A percentile compares a stretch with the other conserved stretches of the same genome.
These are phyloP conservation scores for Bigelowiella natans DNA, from an alignment of 78 protist genomes.

Conservation along the genomic window DNA sequence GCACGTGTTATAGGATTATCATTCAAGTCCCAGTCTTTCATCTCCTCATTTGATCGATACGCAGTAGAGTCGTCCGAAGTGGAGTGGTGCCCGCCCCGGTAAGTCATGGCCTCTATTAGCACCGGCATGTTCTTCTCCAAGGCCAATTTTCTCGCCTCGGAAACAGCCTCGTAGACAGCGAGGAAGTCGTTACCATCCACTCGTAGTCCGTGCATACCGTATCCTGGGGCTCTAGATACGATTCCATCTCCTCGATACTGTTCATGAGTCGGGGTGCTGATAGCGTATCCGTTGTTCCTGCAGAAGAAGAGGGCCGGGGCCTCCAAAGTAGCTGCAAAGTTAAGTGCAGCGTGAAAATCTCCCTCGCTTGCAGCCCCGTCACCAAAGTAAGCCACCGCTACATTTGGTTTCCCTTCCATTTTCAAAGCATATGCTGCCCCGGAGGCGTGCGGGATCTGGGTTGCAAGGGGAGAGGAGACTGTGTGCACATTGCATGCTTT, in stretches of 20 bases:
- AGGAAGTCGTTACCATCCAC: conserved; percentile 90
- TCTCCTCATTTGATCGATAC: conserved; percentile 65
- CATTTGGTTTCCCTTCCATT: conserved; percentile 32
- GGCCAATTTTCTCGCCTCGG: conserved; percentile 56
- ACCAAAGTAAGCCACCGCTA: conserved; percentile 80
- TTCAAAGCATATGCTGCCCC: conserved; percentile 81
- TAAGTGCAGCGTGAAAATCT: conserved; percentile 88
- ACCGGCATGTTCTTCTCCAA: conserved; percentile 44
- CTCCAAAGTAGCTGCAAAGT: conserved; percentile 71
- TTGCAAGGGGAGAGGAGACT: conserved; percentile 79
- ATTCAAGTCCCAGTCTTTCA: conserved; percentile 38
- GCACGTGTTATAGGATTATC: conserved; percentile 9
- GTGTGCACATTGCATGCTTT: conserved; percentile 43
- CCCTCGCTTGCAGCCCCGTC: conserved; percentile 98
- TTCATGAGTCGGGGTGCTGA: conserved; percentile 80
- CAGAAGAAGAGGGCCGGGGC: conserved; percentile 80
- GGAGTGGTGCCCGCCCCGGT: conserved; percentile 74
- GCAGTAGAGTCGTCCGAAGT: conserved; percentile 84
- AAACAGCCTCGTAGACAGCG: conserved; percentile 74
- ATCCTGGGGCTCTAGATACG: conserved; percentile 61
- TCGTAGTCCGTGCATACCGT: conserved; percentile 72
- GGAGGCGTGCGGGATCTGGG: conserved; percentile 60
- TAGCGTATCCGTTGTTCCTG: conserved; percentile 92
- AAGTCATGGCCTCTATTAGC: conserved; percentile 53
- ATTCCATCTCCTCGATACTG: conserved; percentile 62